phyloP scores from a whole-genome alignment of 2,329 filamentous ascomycete genomes.

The Pseudopyrenochaeta lycopersici region DNA sequence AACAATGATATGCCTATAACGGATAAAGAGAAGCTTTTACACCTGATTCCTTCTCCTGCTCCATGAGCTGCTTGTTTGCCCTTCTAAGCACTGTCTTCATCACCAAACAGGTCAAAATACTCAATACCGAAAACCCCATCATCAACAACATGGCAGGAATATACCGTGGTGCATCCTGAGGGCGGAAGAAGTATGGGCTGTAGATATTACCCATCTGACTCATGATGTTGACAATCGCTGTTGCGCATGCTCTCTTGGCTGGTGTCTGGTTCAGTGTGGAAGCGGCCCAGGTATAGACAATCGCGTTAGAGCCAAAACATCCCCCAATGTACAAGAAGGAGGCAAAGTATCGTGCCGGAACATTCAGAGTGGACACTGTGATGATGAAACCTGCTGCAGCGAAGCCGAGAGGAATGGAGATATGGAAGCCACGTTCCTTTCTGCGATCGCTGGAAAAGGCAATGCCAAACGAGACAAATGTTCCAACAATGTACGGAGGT shows the following conservation, averaged over 20 bases:
- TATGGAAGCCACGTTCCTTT: constrained; percentile 21
- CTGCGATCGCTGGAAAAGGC: constrained; percentile 14
- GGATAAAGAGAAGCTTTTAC: no score
- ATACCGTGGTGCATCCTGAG: constrained; percentile 10
- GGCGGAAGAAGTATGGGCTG: constrained; percentile 13
- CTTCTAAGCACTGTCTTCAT: constrained; percentile 12
- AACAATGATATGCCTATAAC: no score
- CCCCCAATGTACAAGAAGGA: constrained; percentile 46
- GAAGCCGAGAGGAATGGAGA: constrained; percentile 15
- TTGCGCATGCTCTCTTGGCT: constrained; percentile 12
- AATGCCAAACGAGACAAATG: constrained; percentile 16
- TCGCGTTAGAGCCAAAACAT: constrained; percentile 43
- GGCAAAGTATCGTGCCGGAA: constrained; percentile 24
- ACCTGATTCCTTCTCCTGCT: no score
- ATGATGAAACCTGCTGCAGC: constrained; percentile 24
- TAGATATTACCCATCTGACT: constrained; percentile 15
- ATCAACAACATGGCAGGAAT: constrained; percentile 13
- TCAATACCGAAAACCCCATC: constrained; percentile 9
- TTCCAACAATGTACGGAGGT: constrained; percentile 18
- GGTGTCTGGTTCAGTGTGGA: constrained; percentile 10
- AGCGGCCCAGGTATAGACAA: constrained; percentile 50
- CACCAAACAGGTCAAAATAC: constrained; percentile 7
- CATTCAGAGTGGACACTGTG: constrained; percentile 19
- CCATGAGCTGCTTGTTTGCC: background rate
- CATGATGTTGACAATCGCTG: constrained; percentile 17